phyloP scores from a whole-genome alignment of 2,329 filamentous ascomycete species.

The Pezicula neosporulosa region DNA sequence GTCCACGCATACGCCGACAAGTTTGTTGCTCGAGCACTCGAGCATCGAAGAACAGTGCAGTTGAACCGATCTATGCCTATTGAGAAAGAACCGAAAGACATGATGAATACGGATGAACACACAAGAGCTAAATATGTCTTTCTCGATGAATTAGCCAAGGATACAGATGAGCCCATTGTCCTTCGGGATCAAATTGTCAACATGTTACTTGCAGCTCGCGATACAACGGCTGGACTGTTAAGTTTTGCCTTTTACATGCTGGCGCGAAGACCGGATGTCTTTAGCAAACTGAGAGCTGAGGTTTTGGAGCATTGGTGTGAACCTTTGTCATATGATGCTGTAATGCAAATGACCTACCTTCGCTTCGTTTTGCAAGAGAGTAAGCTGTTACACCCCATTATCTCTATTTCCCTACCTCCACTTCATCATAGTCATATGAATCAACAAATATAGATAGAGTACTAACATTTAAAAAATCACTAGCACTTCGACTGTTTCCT shows the following conservation, averaged over 20 bases:
- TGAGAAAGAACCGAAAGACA: no score
- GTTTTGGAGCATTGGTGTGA: slow-evolving; percentile 26
- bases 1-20: no score
- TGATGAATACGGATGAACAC: no score
- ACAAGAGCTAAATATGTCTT: slow-evolving; percentile 34
- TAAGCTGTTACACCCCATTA: slow-evolving; percentile 26
- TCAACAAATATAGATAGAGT: background rate
- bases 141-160: slow-evolving; percentile 43
- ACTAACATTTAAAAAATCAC: background rate
- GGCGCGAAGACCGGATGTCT: slow-evolving; percentile 26
- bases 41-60: no score
- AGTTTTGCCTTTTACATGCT: slow-evolving; percentile 29
- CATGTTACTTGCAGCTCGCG: slow-evolving; percentile 36
- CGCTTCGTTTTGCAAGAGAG: slow-evolving; percentile 55
- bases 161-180: slow-evolving; percentile 36
- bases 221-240: slow-evolving; percentile 37
- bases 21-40: no score
- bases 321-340: slow-evolving; percentile 42
- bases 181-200: slow-evolving; percentile 32
- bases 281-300: slow-evolving; percentile 29
- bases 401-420: background rate
- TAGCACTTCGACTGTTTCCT: slow-evolving; percentile 34
- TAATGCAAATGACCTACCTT: slow-evolving; percentile 51
- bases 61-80: no score
- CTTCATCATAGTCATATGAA: background rate